Conservation (phyloP, 129 eudicot species). For the Flaveria linearis region DNA sequence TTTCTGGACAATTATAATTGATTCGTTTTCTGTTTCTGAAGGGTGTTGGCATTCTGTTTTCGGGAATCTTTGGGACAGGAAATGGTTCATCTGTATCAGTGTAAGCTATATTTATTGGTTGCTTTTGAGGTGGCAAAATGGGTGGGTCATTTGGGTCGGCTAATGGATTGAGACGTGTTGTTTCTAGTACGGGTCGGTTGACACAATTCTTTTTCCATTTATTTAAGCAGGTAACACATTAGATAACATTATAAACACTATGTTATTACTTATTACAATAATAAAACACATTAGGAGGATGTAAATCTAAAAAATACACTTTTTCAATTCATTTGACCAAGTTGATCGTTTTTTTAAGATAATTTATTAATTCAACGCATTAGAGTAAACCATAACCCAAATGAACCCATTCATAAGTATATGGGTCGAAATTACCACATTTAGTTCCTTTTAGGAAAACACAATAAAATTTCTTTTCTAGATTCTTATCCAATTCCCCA, state of each 20-base stretch:
- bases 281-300: neutral
- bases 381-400: neutral
- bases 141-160: neutral
- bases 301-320: neutral
- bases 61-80: conserved; percentile 95
- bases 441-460: neutral
- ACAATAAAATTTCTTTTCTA: neutral
- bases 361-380: neutral
- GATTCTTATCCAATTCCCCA: conserved; percentile 16
- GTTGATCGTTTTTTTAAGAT: neutral
- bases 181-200: neutral
- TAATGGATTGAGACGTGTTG: neutral
- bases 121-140: neutral
- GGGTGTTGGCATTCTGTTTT: conserved; percentile 90
- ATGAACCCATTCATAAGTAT: neutral
- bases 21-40: conserved; percentile 26
- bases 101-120: conserved; percentile 51
- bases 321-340: neutral
- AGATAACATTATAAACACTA: neutral
- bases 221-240: neutral
- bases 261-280: neutral
- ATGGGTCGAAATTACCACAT: neutral
- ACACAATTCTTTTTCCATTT: neutral
- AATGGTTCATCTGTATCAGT: conserved; percentile 85
- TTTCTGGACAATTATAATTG: neutral